A percentile compares a stretch with the other conserved stretches of the same genome.
phyloP scores from a whole-genome alignment of 805 yeast genomes.

The Sugiyamaella floridensis region DNA sequence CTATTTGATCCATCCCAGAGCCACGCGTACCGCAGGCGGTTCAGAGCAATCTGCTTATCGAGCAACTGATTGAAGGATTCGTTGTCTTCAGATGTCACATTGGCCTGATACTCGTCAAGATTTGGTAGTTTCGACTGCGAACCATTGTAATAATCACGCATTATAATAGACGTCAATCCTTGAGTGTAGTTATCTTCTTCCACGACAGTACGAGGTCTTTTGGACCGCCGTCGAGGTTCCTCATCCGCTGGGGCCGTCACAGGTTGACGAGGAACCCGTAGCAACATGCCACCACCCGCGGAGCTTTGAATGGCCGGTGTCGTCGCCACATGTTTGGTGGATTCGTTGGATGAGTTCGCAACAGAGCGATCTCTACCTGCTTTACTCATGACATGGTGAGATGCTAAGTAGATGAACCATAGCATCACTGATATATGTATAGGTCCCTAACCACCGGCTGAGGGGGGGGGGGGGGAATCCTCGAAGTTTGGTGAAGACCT shows the following conservation, averaged over 20 bases:
- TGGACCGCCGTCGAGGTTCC: neutral
- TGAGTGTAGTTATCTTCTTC: slow-evolving; percentile 26
- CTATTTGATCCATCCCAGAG: slow-evolving; percentile 11
- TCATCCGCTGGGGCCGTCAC: neutral
- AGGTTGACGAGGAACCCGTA: neutral
- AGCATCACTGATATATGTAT: neutral
- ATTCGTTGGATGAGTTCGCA: neutral
- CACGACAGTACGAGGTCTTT: slow-evolving; percentile 12
- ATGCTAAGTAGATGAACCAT: neutral
- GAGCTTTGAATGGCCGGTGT: slow-evolving; percentile 2
- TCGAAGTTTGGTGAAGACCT: too few relatives aligned
- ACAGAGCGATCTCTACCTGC: neutral
- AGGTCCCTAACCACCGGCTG: neutral
- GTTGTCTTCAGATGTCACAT: slow-evolving; percentile 28
- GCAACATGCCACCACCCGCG: slow-evolving; percentile 11
- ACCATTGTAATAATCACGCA: slow-evolving; percentile 12
- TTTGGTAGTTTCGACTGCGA: slow-evolving; percentile 1
- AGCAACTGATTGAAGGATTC: slow-evolving; percentile 23
- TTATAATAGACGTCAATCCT: slow-evolving; percentile 20
- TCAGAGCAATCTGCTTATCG: slow-evolving; percentile 18
- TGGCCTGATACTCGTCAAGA: slow-evolving; percentile 22
- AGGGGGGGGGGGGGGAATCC: too few relatives aligned
- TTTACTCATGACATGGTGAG: neutral
- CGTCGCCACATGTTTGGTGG: neutral
- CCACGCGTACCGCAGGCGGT: slow-evolving; percentile 19